A percentile compares a stretch with the other conserved stretches of the same genome.
Conservation (phyloP, 2,329 filamentous ascomycete species). For the Seiridium unicorne region DNA sequence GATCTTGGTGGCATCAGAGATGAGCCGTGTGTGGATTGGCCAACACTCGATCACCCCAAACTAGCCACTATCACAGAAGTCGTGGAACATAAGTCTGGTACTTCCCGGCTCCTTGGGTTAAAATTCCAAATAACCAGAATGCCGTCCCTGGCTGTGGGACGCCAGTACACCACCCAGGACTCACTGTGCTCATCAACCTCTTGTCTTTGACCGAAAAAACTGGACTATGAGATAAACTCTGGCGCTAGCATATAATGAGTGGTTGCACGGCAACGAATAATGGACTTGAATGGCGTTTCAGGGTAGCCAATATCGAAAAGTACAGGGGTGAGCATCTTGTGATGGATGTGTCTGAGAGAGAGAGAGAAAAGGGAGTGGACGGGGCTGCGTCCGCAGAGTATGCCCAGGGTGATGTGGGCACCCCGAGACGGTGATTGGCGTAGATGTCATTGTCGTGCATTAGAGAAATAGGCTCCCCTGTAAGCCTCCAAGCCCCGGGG, state of each 20-base stretch:
- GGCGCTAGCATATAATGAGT: too few relatives aligned
- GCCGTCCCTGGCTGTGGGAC: too few relatives aligned
- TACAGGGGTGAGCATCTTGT: too few relatives aligned
- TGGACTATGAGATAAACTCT: too few relatives aligned
- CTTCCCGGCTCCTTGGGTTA: too few relatives aligned
- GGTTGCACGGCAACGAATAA: too few relatives aligned
- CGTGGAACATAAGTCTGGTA: background rate
- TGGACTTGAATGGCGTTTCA: too few relatives aligned
- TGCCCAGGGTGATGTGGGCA: background rate
- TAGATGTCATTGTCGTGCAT: background rate
- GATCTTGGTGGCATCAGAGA: background rate
- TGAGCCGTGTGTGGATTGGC: background rate
- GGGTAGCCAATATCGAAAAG: too few relatives aligned
- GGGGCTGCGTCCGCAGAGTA: background rate
- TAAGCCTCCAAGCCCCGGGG: background rate
- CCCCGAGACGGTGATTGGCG: background rate
- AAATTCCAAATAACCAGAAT: too few relatives aligned
- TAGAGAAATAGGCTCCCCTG: slow-evolving; percentile 1
- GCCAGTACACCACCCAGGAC: too few relatives aligned
- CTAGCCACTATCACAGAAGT: background rate
- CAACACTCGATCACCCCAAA: background rate
- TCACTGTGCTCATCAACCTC: too few relatives aligned
- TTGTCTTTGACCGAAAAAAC: too few relatives aligned
- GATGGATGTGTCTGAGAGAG: background rate
- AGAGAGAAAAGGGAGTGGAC: background rate